Evolutionary conservation across 2,329 filamentous ascomycete species (phyloP).

Genomic region (Colletotrichum sp.): DNA sequence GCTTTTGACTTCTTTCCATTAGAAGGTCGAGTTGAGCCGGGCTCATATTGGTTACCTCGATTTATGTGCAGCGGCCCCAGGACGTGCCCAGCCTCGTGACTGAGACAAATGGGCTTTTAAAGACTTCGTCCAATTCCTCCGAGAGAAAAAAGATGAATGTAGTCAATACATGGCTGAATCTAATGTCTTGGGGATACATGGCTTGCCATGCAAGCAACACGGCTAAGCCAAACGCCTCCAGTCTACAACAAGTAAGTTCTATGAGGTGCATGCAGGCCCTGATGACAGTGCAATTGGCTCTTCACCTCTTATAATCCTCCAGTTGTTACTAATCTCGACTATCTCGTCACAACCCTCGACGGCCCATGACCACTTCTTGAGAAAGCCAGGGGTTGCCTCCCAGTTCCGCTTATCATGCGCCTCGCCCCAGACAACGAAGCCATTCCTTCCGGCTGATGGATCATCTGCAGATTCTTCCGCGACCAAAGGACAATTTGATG

Average conservation of each 20-base stretch:
- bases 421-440: slow-evolving; percentile 29
- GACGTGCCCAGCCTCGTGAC: too few relatives aligned
- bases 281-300: background rate
- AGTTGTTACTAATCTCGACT: slow-evolving; percentile 23
- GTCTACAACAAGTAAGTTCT: background rate
- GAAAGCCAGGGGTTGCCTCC: slow-evolving; percentile 28
- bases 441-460: slow-evolving; percentile 4
- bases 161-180: too few relatives aligned
- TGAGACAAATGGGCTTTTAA: too few relatives aligned
- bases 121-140: too few relatives aligned
- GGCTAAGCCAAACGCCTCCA: background rate
- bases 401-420: slow-evolving; percentile 24
- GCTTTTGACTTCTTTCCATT: background rate
- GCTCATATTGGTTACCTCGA: too few relatives aligned
- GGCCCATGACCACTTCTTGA: slow-evolving; percentile 26
- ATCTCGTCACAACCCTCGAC: slow-evolving; percentile 26
- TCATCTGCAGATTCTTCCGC: background rate
- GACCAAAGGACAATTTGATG: background rate
- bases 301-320: slow-evolving; percentile 26
- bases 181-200: background rate
- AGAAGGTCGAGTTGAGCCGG: too few relatives aligned
- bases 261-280: fast-evolving
- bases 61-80: too few relatives aligned
- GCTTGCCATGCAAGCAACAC: background rate
- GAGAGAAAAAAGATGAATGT: too few relatives aligned